phyloP scores from a whole-genome alignment of 176 grass and related monocot species.

The Carex scoparia region DNA sequence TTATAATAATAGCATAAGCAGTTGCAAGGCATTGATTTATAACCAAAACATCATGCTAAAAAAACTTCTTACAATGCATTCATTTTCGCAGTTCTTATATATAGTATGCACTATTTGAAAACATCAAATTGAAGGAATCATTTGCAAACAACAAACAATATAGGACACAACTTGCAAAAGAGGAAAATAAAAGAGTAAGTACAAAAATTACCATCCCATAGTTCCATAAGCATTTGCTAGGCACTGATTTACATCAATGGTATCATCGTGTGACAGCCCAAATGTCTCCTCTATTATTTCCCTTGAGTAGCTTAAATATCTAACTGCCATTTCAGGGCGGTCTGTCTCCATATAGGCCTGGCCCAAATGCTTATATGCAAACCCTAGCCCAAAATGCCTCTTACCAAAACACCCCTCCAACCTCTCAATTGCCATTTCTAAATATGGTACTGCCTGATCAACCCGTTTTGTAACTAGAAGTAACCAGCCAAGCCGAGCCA shows the following conservation, averaged over 20 bases:
- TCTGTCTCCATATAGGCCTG: slow-evolving; percentile 43
- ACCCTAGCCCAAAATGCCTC: slow-evolving; percentile 62
- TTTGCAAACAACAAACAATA: background rate
- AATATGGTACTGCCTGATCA: slow-evolving; percentile 54
- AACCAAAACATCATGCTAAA: background rate
- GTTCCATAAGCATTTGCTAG: slow-evolving; percentile 69
- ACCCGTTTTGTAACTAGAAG: slow-evolving; percentile 45
- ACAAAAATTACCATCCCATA: slow-evolving; percentile 47
- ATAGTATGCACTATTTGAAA: background rate
- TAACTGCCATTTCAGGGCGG: slow-evolving; percentile 37
- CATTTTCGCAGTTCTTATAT: background rate
- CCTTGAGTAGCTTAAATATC: slow-evolving; percentile 39
- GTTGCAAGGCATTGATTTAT: background rate
- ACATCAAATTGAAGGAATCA: background rate
- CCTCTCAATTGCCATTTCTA: slow-evolving; percentile 54
- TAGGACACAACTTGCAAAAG: no score
- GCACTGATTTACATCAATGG: slow-evolving; percentile 51
- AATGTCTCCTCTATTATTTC: slow-evolving; percentile 53
- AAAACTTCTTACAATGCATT: background rate
- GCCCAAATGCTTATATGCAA: slow-evolving; percentile 67
- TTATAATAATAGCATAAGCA: no score
- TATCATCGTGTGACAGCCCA: slow-evolving; percentile 51
- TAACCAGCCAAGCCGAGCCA: slow-evolving; percentile 60
- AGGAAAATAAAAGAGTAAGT: background rate
- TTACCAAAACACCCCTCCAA: slow-evolving; percentile 64